These are phyloP conservation scores for Evernia prunastri DNA, from an alignment of 495 filamentous ascomycete genomes.

Conservation along the genomic window DNA sequence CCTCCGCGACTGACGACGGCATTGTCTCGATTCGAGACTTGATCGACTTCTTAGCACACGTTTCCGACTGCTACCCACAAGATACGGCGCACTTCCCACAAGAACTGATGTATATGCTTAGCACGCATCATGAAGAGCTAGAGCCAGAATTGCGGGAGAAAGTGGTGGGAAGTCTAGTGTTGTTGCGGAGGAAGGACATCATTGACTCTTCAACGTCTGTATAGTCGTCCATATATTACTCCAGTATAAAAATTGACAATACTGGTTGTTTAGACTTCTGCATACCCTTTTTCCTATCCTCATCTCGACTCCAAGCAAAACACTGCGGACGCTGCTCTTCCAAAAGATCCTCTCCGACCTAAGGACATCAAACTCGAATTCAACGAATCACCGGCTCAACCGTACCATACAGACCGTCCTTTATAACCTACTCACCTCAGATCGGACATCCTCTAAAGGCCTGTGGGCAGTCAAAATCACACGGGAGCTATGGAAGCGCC, in stretches of 20 bases:
- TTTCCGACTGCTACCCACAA: constrained; percentile 85
- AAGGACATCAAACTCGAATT: constrained; percentile 72
- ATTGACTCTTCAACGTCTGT: constrained; percentile 69
- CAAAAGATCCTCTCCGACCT: constrained; percentile 89
- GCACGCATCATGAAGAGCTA: constrained; percentile 70
- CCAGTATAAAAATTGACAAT: neutral
- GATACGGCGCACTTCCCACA: constrained; percentile 70
- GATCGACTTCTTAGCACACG: constrained; percentile 84
- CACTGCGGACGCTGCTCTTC: constrained; percentile 74
- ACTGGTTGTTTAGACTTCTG: constrained; percentile 47
- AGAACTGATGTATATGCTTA: constrained; percentile 73
- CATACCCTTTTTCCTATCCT: constrained; percentile 91
- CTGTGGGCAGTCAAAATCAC: constrained; percentile 92
- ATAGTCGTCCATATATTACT: neutral
- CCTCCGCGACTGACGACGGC: constrained; percentile 66
- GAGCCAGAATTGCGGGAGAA: constrained; percentile 84
- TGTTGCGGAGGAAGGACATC: constrained; percentile 84
- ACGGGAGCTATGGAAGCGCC: constrained; percentile 78
- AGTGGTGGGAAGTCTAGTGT: constrained; percentile 81
- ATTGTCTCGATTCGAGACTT: constrained; percentile 75
- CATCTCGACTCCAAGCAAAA: constrained; percentile 78
- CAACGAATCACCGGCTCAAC: constrained; percentile 86
- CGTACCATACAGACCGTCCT: constrained; percentile 85
- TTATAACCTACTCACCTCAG: constrained; percentile 81
- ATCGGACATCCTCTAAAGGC: constrained; percentile 74